Evolutionary conservation across 352 stramenopile genomes (phyloP).

Genomic region (Phytophthora tubulina): DNA sequence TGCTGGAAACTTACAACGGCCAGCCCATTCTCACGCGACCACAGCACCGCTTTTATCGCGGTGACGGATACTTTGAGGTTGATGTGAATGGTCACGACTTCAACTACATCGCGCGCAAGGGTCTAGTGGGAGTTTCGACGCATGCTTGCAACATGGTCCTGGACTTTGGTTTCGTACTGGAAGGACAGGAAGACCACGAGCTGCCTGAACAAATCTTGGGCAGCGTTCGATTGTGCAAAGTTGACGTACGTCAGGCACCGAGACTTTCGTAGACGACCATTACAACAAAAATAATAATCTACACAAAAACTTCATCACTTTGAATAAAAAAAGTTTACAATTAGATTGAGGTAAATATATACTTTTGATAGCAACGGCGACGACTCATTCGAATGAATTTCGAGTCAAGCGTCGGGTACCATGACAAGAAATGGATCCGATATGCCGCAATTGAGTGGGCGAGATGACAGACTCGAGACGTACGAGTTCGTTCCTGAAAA

Average conservation of each 20-base stretch:
- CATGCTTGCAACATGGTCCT: constrained; percentile 87
- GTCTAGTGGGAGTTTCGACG: constrained; percentile 72
- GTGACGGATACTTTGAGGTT: constrained; percentile 83
- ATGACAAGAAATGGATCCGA: constrained; percentile 22
- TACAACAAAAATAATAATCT: constrained; percentile 3
- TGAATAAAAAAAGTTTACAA: neutral
- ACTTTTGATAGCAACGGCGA: too few relatives aligned
- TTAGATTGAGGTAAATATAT: neutral
- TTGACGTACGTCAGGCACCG: constrained; percentile 66
- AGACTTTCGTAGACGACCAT: constrained; percentile 43
- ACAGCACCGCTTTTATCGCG: constrained; percentile 79
- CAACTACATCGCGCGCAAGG: constrained; percentile 85
- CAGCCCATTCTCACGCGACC: constrained; percentile 84
- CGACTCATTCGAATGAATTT: neutral
- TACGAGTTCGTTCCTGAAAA: constrained; percentile 56
- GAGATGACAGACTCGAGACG: constrained; percentile 21
- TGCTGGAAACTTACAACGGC: constrained; percentile 87
- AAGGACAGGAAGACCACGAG: constrained; percentile 81
- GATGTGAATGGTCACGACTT: constrained; percentile 87
- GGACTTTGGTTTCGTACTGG: constrained; percentile 86
- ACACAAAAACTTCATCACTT: neutral
- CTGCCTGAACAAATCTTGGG: constrained; percentile 84
- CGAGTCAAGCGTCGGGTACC: constrained; percentile 17
- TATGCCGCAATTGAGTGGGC: constrained; percentile 2
- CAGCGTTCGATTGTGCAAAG: constrained; percentile 78